These are phyloP conservation scores for Scenedesmus sp. DNA, from an alignment of 163 green algal species.

Conservation along the genomic window DNA sequence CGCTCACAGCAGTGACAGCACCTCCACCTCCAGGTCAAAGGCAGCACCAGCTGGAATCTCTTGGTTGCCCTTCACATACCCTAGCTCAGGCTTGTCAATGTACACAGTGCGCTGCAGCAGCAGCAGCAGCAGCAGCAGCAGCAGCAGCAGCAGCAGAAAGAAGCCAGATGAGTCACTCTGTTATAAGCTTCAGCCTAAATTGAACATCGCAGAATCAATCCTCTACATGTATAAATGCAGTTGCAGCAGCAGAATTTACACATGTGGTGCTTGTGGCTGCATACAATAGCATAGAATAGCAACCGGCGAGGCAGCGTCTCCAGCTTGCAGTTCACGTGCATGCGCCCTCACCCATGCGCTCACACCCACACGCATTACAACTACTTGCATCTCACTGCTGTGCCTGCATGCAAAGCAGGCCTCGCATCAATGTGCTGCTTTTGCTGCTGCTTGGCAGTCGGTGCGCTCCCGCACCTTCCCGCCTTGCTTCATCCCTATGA, in stretches of 20 bases:
- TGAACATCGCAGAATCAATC: too few species aligned
- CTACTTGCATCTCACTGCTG: too few species aligned
- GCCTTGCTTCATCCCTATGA: conserved; percentile 88
- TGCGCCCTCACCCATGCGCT: too few species aligned
- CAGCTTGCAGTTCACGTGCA: too few species aligned
- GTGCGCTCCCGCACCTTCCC: too few species aligned
- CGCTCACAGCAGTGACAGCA: conserved; percentile 64
- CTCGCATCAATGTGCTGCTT: background rate
- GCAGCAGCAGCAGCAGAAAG: background rate
- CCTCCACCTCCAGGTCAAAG: conserved; percentile 84
- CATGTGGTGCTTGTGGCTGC: too few species aligned
- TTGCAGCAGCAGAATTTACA: too few species aligned
- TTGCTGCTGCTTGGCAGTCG: too few species aligned
- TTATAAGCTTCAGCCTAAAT: too few species aligned
- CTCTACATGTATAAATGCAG: too few species aligned
- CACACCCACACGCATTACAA: background rate
- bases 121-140: conserved; percentile 2
- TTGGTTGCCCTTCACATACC: conserved; percentile 82
- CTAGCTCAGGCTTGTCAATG: conserved; percentile 80
- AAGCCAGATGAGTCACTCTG: background rate
- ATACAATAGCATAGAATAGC: too few species aligned
- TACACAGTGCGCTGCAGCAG: conserved; percentile 75
- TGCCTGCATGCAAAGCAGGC: too few species aligned
- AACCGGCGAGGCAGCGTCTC: background rate
- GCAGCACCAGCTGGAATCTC: conserved; percentile 81